Evolutionary conservation across 2,329 filamentous ascomycete genomes (phyloP).

Genomic region (Nemania sp.): DNA sequence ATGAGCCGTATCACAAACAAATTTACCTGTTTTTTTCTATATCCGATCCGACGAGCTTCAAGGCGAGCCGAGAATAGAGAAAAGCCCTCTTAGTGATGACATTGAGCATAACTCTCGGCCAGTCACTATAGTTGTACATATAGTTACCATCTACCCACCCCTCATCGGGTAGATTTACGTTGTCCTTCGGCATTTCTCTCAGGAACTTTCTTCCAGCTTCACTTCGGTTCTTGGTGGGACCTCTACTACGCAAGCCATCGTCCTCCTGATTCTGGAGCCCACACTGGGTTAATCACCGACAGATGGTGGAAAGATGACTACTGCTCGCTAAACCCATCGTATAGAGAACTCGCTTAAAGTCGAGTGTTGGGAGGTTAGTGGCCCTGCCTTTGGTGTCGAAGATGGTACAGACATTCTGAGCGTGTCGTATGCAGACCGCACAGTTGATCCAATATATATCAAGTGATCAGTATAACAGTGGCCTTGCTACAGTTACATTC

Average conservation of each 20-base stretch:
- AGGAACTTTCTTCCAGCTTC: conserved; percentile 35
- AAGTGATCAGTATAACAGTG: conserved; percentile 4
- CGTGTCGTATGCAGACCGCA: not conserved
- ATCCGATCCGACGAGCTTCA: not conserved
- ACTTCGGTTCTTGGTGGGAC: conserved; percentile 46
- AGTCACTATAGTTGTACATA: conserved; percentile 6
- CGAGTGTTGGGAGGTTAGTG: not conserved
- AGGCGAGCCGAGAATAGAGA: conserved; percentile 9
- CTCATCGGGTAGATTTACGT: conserved; percentile 40
- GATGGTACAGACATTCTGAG: conserved; percentile 5
- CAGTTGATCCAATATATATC: not conserved
- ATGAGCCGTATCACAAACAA: conserved; percentile 5
- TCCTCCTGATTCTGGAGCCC: conserved; percentile 12
- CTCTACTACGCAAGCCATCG: conserved; percentile 34
- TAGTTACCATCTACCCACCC: conserved; percentile 14
- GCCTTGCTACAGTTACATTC: not conserved
- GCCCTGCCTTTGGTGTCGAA: not conserved
- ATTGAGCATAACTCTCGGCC: conserved; percentile 11
- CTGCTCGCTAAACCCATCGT: conserved; percentile 10
- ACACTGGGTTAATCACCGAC: conserved; percentile 21
- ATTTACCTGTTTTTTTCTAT: not conserved
- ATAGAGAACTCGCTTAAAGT: conserved; percentile 26
- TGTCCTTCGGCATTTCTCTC: conserved; percentile 48
- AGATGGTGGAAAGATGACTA: not conserved
- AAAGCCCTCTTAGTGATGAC: conserved; percentile 13